Evolutionary conservation across 2,329 filamentous ascomycete species (phyloP).

Genomic region (Penicillium capsulatum): DNA sequence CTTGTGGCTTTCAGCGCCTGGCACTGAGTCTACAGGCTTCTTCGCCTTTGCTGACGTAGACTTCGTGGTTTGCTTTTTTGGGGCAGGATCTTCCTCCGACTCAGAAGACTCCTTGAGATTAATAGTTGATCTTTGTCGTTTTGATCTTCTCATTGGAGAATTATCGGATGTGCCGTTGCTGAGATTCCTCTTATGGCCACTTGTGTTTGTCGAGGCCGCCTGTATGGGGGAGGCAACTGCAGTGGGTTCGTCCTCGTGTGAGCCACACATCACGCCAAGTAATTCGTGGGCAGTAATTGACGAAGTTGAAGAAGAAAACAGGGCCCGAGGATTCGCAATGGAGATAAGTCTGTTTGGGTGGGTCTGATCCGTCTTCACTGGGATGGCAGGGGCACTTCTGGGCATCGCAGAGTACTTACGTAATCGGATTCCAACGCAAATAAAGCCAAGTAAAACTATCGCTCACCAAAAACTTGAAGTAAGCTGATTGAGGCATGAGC

Average conservation of each 20-base stretch:
- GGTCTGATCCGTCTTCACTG: no score
- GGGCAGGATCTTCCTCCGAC: slow-evolving; percentile 14
- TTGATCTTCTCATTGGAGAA: slow-evolving; percentile 29
- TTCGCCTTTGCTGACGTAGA: slow-evolving; percentile 12
- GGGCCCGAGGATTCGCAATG: neutral
- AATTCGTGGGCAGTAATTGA: neutral
- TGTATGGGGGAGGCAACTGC: neutral
- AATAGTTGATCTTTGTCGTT: slow-evolving; percentile 25
- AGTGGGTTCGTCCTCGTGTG: slow-evolving; percentile 6
- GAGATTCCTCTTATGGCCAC: slow-evolving; percentile 27
- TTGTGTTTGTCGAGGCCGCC: neutral
- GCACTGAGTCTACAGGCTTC: slow-evolving; percentile 6
- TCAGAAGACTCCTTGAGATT: slow-evolving; percentile 18
- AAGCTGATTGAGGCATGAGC: no score
- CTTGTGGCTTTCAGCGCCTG: slow-evolving; percentile 1
- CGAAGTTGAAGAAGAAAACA: neutral
- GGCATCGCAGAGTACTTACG: no score
- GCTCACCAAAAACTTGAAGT: no score
- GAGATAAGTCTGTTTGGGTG: neutral
- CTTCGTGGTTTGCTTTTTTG: slow-evolving; percentile 7
- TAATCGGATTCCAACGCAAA: no score
- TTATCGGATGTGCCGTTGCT: slow-evolving; percentile 21
- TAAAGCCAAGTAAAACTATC: no score
- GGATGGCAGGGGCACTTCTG: no score
- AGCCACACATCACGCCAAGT: slow-evolving; percentile 5